Conservation (phyloP, 164 flowering plant genomes). For the Buxus sempervirens region DNA sequence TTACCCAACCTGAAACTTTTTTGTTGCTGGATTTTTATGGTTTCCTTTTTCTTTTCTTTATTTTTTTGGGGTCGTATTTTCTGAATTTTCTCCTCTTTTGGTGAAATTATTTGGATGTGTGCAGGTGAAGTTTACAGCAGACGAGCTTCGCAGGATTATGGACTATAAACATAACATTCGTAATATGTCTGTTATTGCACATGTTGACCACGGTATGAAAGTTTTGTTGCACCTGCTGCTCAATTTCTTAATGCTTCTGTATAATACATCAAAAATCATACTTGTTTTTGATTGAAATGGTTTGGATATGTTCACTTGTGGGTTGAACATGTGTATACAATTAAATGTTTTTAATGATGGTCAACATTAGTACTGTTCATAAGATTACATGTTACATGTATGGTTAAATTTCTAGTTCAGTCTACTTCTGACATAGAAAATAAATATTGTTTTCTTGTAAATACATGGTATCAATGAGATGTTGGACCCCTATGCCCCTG, state of each 20-base stretch:
- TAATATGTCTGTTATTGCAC: constrained; percentile 31
- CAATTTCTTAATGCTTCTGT: neutral
- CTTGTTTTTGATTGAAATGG: neutral
- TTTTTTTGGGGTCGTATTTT: no score
- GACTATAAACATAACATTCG: constrained; percentile 30
- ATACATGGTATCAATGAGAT: neutral
- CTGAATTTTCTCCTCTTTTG: no score
- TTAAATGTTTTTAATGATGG: no score
- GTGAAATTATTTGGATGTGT: neutral
- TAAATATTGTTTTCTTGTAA: neutral
- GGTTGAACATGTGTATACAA: no score
- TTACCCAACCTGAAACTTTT: neutral
- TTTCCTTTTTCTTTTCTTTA: neutral
- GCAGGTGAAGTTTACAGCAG: constrained; percentile 36
- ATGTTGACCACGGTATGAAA: constrained; percentile 27
- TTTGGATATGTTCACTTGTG: no score
- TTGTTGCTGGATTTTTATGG: neutral
- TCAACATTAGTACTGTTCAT: no score
- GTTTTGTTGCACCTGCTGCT: neutral
- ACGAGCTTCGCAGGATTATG: constrained; percentile 33
- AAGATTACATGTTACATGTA: neutral
- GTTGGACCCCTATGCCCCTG: neutral
- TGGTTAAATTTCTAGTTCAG: neutral
- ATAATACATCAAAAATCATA: neutral
- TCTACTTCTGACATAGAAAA: neutral